Base-by-base conservation (phyloP, 176 grass and related monocot species). In the Phragmites australis region DNA sequence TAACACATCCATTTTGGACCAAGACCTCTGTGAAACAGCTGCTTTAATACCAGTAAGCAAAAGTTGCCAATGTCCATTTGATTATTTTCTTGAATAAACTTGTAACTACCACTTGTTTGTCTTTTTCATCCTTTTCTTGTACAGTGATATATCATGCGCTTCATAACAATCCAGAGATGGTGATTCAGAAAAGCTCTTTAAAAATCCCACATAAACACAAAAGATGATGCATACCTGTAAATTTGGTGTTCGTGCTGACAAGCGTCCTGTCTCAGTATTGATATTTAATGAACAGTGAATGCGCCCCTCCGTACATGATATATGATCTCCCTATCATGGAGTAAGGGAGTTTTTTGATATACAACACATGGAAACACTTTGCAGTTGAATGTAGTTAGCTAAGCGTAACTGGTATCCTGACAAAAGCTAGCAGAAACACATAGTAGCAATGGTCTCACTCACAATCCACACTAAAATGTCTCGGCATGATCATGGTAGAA, bases 231-330 rank as follows among this genome's bases (percentile, higher is more conserved):
- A 85, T 76, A 97, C 94, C 91, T 97, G 94, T 62, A 97, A 68
- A 77, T 78, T 97, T 69, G 94, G 94, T 62, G 79, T 87, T 79
- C 94, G 87, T 65, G 94, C 87, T 83, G 94, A 97, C 80, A 97
- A 88, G 48, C 94, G 87, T 16, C 94, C 91, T 46, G 94, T 94
- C 77, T 97, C 91, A 60, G 94, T 97, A 80, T 97, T 97, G 80
- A 97, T 97, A 85, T 97, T 97, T 76, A 97, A 77, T 14, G 94
- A 97, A 92, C 87, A 94, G 80, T 97, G 94, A 79, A 97, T 68
- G 40, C 94, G 79, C 1, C 94, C 89, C 48, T 90, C 77, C 3
- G 52, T 17, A 71, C 94, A 97, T 67, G 94, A 94, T 84, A 97
- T 94, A 90, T 78, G 85, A 85, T 64, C 81, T 85, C 85, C 91